Conservation (phyloP, 768 basidiomycete genomes). For the Strobilomyces dryophilus region DNA sequence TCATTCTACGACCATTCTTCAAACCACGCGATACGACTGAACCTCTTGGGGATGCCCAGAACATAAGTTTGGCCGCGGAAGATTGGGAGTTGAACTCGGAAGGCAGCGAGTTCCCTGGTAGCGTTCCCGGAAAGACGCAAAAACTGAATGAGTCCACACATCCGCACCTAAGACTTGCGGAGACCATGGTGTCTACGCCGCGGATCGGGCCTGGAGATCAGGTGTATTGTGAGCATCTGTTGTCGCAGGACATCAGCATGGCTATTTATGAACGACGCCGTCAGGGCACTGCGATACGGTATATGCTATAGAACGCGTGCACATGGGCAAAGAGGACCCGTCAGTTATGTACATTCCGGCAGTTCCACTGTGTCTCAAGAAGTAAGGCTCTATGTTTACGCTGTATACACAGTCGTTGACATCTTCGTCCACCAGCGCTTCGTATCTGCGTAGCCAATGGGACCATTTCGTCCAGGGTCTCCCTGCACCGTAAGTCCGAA, state of each 20-base stretch:
- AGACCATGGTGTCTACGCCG: conserved; percentile 58
- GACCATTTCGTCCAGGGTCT: conserved; percentile 43
- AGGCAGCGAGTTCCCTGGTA: conserved; percentile 50
- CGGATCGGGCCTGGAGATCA: conserved; percentile 60
- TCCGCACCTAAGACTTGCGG: conserved; percentile 52
- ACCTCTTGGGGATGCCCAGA: conserved; percentile 14
- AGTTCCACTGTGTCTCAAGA: conserved; percentile 46
- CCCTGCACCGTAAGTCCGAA: conserved; percentile 43
- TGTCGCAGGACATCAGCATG: conserved; percentile 9
- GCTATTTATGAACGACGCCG: not conserved
- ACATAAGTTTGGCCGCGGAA: conserved; percentile 33
- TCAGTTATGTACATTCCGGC: conserved; percentile 57
- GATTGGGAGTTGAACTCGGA: conserved; percentile 59
- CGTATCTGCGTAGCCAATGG: conserved; percentile 47
- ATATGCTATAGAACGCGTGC: conserved; percentile 51
- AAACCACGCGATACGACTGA: conserved; percentile 26
- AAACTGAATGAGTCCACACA: conserved; percentile 54
- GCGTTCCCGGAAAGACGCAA: conserved; percentile 48
- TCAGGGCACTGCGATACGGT: conserved; percentile 53
- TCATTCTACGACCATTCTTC: conserved; percentile 67
- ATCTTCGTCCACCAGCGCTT: conserved; percentile 31
- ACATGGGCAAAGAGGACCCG: conserved; percentile 45
- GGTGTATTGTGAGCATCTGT: conserved; percentile 46
- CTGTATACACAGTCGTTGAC: not conserved
- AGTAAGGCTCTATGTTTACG: conserved; percentile 35